Evolutionary conservation across 306 rosid species (phyloP), one percentile per base, ranked within the genome.

Genomic region (Elaeagnus macrophylla): DNA sequence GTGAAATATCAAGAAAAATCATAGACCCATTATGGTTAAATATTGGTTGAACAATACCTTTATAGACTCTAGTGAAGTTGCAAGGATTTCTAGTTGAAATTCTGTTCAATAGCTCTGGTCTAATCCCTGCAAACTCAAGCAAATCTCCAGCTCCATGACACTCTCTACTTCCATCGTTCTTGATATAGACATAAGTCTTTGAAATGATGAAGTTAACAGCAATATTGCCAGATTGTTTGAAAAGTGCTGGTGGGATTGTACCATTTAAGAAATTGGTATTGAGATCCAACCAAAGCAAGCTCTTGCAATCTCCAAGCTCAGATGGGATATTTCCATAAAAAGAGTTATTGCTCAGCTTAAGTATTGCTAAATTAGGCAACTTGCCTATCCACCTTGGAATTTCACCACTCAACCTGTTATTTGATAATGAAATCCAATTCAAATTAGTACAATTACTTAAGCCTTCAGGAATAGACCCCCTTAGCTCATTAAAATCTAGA

Each of bases 61-160:
- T 69, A 56, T 93, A 93, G 32, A 93, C 96, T 51, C 99, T 73
- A 16, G 96, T 93, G 79, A 93, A 93, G 73, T 93, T 93, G 75
- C 99, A 93, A 40, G 96, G 95, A 55, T 89, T 87, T 77, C 65
- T 77, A 0, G 72, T 75, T 1, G 96, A 87, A 77, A 87, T 81
- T 67, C 85, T 71, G 67, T 53, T 70, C 77, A 87, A 62, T 53
- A 77, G 78, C 42, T 42, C 55, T 9, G 36, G 66, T 7, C 75
- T 78, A 12, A 93, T 84, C 52, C 99, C 99, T 0, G 94, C 89
- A 55, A 84, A 93, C 78, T 93, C 99, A 0, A 93, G 85, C 81
- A 93, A 79, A 61, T 83, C 87, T 50, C 99, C 99, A 0, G 99
- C 95, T 17, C 99, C 99, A 64, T 93, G 96, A 42, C 99, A 93